Evolutionary conservation across 352 stramenopile species (phyloP), one percentile per base, ranked within the genome.

Genomic region (Phytopythium sindhum): DNA sequence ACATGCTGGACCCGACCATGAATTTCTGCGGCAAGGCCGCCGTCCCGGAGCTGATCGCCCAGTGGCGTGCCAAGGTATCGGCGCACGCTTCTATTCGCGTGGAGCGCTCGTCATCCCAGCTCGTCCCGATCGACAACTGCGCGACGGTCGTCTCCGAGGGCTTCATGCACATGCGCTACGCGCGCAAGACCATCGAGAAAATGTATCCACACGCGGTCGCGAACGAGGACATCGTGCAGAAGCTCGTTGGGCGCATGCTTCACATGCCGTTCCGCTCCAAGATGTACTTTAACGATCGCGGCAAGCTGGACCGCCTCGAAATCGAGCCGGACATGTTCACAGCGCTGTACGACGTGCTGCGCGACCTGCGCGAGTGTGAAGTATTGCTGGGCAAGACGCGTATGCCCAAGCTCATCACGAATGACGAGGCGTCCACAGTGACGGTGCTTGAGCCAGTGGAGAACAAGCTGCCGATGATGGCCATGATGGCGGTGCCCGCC

Each of bases 91-190:
- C 71, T 21, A 63, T 81, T 29, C 73, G 63, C 37, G 31, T 81
- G 19, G 57, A 69, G 56, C 70, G 64, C 24, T 44, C 60, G 42
- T 74, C 74, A n/a, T 47, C 65, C 11, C 51, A 70, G 24, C 41
- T 77, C 52, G 55, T 84, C 60, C 45, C 53, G 26, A 67, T 45
- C 5, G 73, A 77, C 31, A 54, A 61, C 24, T 70, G 64, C 37
- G 61, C 75, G 4, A 74, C 75, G 29, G 66, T 81, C 11, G 35
- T 70, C 1, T 68, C 74, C 4, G 37, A 65, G 11, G 81, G 77
- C 9, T 63, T 67, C 19, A 48, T 88, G 56, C 66, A 84, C 41
- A 50, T 84, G 58, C 73, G 71, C 2, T 86, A 86, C 59, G 74
- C 72, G 4, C 72, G 72, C 26, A 64, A 63, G 14, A 86, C 77